A percentile compares a stretch with the other conserved stretches of the same genome.
Evolutionary conservation across 2,329 filamentous ascomycete genomes (phyloP).

Genomic region (Fusarium oligoseptatum): DNA sequence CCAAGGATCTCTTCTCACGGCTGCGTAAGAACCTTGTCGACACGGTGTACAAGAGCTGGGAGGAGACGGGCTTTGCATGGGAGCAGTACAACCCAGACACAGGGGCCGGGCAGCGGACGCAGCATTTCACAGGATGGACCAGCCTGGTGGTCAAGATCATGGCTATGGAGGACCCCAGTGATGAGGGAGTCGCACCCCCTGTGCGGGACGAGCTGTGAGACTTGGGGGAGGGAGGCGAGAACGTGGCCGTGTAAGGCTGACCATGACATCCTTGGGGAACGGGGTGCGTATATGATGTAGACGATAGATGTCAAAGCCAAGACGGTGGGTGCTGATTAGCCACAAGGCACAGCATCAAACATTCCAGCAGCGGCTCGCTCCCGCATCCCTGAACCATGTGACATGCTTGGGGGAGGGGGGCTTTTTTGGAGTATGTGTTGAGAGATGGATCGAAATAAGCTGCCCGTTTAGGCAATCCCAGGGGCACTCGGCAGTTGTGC

Average conservation of each 20-base stretch:
- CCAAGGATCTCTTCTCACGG: conserved; percentile 79
- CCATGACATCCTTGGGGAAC: not conserved
- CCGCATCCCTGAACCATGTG: conserved; percentile 33
- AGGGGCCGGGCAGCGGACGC: conserved; percentile 91
- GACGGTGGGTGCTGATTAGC: conserved; percentile 10
- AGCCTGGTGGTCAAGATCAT: conserved; percentile 97
- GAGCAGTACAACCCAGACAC: conserved; percentile 98
- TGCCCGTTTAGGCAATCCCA: conserved; percentile 26
- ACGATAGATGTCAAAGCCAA: conserved; percentile 9
- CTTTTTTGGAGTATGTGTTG: not conserved
- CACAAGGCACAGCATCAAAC: conserved; percentile 19
- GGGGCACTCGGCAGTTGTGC: conserved; percentile 10
- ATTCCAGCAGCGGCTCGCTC: conserved; percentile 18
- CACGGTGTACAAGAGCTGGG: conserved; percentile 90
- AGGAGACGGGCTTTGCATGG: conserved; percentile 95
- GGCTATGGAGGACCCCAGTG: conserved; percentile 82
- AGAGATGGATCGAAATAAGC: conserved; percentile 19
- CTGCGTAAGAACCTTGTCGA: conserved; percentile 88
- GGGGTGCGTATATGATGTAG: conserved; percentile 7
- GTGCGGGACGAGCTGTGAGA: conserved; percentile 63
- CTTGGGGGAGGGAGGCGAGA: not conserved
- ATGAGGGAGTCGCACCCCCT: conserved; percentile 41
- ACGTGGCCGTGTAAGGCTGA: conserved; percentile 12
- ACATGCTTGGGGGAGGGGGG: conserved; percentile 10
- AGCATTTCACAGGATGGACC: conserved; percentile 99